Evolutionary conservation across 1,284 basidiomycete genomes (phyloP), one percentile per base, ranked within the genome.

Genomic region (Trichosporon asahii): DNA sequence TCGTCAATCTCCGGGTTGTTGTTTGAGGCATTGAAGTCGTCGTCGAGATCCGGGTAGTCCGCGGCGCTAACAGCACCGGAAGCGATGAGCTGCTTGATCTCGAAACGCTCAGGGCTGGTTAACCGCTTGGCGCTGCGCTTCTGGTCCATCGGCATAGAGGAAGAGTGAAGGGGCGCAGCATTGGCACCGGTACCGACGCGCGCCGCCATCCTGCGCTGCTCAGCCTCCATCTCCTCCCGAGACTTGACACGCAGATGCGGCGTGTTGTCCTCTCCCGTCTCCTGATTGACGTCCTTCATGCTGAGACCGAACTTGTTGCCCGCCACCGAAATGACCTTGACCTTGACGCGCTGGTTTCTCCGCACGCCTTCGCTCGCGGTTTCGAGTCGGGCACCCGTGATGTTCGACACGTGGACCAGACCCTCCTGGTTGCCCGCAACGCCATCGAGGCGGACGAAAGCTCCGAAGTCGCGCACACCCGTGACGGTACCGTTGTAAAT

Each of bases 271-370:
- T 89, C 89, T 3, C 95, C 97, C 0, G 91, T 91, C 4, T 81
- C 83, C 82, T 99, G 97, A 81, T 99, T 95, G 37, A 95, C 97
- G 79, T 99, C 96, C 80, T 96, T 97, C 91, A 99, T 98, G 25
- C 95, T 98, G 18, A 99, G 87, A 12, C 91, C 88, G 65, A 94
- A 84, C 66, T 94, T 89, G 73, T 74, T 88, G 3, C 93, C 94
- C 0, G 93, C 92, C 23, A 95, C 87, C 64, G 93, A 94, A 90
- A 98, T 93, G 75, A 98, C 94, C 81, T 98, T 98, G 78, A 97
- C 92, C 80, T 95, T 96, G 75, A 98, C 94, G 21, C 85, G 83
- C 79, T 98, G 93, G 37, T 90, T 90, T 69, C 94, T 88, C 72
- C 88, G 90, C 66, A 98, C 87, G 23, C 97, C 86, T 80, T 99